phyloP scores from a whole-genome alignment of 2,329 filamentous ascomycete species.

The Cercospora brassicicola region DNA sequence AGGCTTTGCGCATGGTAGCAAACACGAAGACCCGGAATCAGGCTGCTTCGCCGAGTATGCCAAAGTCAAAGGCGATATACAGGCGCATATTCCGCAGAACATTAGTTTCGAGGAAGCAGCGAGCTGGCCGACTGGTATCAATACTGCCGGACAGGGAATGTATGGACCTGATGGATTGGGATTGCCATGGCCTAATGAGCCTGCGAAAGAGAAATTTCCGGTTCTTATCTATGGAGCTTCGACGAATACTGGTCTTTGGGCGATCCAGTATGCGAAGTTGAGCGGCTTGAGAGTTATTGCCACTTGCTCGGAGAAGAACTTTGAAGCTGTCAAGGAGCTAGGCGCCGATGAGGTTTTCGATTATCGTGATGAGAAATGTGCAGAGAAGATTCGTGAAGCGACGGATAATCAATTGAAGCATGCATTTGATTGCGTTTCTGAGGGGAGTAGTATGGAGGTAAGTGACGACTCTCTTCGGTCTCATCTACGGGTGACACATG shows the following conservation, averaged over 20 bases:
- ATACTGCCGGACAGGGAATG: constrained; percentile 52
- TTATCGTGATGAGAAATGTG: constrained; percentile 47
- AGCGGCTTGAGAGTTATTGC: constrained; percentile 41
- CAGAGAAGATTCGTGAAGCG: constrained; percentile 43
- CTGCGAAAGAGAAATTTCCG: background rate
- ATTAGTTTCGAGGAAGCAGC: constrained; percentile 55
- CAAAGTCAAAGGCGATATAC: constrained; percentile 52
- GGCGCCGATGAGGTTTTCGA: constrained; percentile 52
- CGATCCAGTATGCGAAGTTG: constrained; percentile 52
- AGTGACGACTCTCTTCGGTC: too few relatives aligned
- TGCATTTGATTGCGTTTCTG: constrained; percentile 21
- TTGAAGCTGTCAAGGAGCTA: constrained; percentile 45
- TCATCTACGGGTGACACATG: too few relatives aligned
- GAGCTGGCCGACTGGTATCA: constrained; percentile 54
- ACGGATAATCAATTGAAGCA: constrained; percentile 20
- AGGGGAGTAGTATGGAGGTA: constrained; percentile 18
- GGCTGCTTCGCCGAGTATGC: constrained; percentile 58
- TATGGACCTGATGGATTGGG: constrained; percentile 36
- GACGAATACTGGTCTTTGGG: constrained; percentile 52
- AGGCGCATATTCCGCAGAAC: constrained; percentile 49
- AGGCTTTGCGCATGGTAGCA: constrained; percentile 51
- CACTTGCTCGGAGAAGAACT: constrained; percentile 50
- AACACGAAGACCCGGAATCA: constrained; percentile 30
- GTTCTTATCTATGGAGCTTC: constrained; percentile 40
- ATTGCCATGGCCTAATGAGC: constrained; percentile 10